These are phyloP conservation scores for Parasitella parasitica DNA, from an alignment of 371 early-diverging fungal genomes.

Conservation along the genomic window DNA sequence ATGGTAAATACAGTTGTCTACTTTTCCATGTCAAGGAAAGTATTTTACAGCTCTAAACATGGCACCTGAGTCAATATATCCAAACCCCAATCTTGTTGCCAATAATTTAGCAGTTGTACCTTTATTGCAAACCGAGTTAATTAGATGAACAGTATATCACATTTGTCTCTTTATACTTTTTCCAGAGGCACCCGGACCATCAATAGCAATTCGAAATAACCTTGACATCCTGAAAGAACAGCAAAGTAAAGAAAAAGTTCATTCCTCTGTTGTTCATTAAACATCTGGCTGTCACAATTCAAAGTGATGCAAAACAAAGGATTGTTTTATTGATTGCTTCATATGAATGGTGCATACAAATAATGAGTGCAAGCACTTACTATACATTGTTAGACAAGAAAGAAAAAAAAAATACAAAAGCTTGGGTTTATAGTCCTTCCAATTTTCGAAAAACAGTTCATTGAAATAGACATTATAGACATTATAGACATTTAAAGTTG, in stretches of 20 bases:
- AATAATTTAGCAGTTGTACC: conserved; percentile 75
- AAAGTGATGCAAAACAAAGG: not conserved
- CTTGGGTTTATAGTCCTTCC: too few relatives aligned
- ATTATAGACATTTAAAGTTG: too few relatives aligned
- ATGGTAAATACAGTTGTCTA: too few relatives aligned
- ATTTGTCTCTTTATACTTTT: conserved; percentile 67
- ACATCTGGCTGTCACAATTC: not conserved
- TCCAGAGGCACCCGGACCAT: conserved; percentile 93
- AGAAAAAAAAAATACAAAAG: too few relatives aligned
- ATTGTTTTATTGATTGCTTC: not conserved
- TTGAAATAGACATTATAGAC: too few relatives aligned
- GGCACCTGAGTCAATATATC: conserved; percentile 83
- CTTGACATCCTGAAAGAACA: conserved; percentile 30
- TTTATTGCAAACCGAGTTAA: conserved; percentile 11
- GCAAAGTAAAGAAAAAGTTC: not conserved
- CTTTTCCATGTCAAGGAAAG: not conserved
- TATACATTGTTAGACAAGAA: too few relatives aligned
- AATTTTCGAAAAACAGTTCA: too few relatives aligned
- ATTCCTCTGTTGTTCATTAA: not conserved
- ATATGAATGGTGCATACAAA: too few relatives aligned
- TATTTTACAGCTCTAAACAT: conserved; percentile 62
- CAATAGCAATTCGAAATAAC: conserved; percentile 83
- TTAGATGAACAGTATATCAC: not conserved
- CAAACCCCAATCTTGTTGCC: conserved; percentile 72
- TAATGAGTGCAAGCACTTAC: too few relatives aligned